Evolutionary conservation across 495 filamentous ascomycete genomes (phyloP).

Genomic region (Hypoxylon rickii): DNA sequence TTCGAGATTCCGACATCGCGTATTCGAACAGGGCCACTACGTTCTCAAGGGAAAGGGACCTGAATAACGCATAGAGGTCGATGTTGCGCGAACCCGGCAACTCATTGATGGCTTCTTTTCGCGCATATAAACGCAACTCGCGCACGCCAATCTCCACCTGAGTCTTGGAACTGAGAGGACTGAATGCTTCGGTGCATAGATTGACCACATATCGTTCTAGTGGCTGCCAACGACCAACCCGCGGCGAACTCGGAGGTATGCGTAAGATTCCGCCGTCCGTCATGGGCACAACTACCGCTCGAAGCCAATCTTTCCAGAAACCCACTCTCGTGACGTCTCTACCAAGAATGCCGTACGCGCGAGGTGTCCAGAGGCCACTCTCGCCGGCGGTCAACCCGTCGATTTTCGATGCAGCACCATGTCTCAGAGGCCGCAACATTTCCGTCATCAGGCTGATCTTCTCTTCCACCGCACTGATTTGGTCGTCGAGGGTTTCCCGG

Average conservation of each 20-base stretch:
- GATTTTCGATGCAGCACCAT: conserved; percentile 94
- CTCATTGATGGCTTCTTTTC: conserved; percentile 93
- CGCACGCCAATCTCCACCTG: conserved; percentile 92
- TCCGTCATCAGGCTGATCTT: conserved; percentile 97
- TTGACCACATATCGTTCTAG: conserved; percentile 97
- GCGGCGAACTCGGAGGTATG: conserved; percentile 85
- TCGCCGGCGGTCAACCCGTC: conserved; percentile 95
- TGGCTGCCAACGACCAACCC: conserved; percentile 94
- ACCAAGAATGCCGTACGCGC: conserved; percentile 91
- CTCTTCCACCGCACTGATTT: conserved; percentile 94
- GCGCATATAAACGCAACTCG: conserved; percentile 87
- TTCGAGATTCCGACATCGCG: conserved; percentile 88
- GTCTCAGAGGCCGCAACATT: conserved; percentile 86
- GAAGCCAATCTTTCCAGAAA: conserved; percentile 99
- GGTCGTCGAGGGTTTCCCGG: conserved; percentile 84
- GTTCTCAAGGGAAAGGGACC: conserved; percentile 84
- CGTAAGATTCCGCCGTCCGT: conserved; percentile 81
- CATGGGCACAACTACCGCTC: conserved; percentile 92
- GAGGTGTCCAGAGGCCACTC: conserved; percentile 94
- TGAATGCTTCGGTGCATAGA: conserved; percentile 91
- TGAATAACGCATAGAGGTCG: conserved; percentile 92
- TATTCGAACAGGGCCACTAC: conserved; percentile 93
- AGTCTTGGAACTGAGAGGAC: conserved; percentile 88
- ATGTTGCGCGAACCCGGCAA: conserved; percentile 88
- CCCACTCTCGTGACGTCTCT: conserved; percentile 80